Conservation (phyloP, 768 basidiomycete species). For the Russula lepida region DNA sequence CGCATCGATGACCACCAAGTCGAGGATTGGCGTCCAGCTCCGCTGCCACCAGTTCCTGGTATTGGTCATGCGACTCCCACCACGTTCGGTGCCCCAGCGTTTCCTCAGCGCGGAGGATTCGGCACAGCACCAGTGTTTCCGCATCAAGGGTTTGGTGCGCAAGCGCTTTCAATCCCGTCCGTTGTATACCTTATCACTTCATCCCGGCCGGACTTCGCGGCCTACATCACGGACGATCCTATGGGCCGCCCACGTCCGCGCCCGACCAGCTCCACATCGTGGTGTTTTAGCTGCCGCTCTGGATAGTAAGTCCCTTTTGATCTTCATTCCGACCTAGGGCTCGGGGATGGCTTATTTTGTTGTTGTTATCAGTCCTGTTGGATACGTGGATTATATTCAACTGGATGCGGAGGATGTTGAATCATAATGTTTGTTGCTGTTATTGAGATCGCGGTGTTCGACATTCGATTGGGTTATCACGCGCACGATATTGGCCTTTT, state of each 20-base stretch:
- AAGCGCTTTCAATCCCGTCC: background rate
- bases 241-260: conserved; percentile 16
- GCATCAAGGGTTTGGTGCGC: conserved; percentile 4
- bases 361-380: conserved; percentile 9
- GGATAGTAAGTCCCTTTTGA: conserved; percentile 10
- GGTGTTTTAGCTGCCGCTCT: conserved; percentile 17
- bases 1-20: conserved; percentile 10
- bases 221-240: conserved; percentile 20
- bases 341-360: background rate
- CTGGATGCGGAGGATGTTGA: conserved; percentile 18
- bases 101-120: conserved; percentile 1
- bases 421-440: background rate
- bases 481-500: too few species aligned
- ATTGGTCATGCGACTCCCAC: background rate
- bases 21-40: conserved; percentile 15
- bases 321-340: background rate
- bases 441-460: background rate
- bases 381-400: conserved; percentile 18
- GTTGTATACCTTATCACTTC: conserved; percentile 21
- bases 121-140: background rate
- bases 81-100: background rate
- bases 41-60: background rate
- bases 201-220: background rate
- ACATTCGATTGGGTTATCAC: background rate
- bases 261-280: conserved; percentile 13